A percentile compares a stretch with the other conserved stretches of the same genome.
These are phyloP conservation scores for Colletotrichum eleusines DNA, from an alignment of 2,329 filamentous ascomycete genomes.

Conservation along the genomic window DNA sequence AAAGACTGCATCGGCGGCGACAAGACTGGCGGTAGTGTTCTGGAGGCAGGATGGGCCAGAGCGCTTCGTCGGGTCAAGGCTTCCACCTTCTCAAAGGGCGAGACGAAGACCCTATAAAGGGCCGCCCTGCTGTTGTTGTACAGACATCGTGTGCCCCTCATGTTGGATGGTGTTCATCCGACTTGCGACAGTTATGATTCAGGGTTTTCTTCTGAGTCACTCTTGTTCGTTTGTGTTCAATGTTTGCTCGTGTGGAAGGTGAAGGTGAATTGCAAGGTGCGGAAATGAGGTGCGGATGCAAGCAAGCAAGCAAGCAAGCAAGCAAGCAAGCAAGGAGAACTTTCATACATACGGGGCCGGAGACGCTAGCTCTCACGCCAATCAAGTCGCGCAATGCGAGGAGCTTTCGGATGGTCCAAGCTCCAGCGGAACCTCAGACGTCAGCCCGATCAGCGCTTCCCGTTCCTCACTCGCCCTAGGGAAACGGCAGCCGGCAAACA, in stretches of 20 bases:
- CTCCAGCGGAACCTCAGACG: slow-evolving; percentile 23
- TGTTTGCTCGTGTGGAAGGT: not conserved
- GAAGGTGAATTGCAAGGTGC: not conserved
- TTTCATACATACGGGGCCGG: slow-evolving; percentile 1
- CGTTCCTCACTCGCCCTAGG: slow-evolving; percentile 1
- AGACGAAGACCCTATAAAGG: slow-evolving; percentile 61
- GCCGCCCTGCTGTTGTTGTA: slow-evolving; percentile 59
- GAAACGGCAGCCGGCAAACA: not conserved
- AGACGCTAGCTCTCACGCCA: slow-evolving; percentile 18
- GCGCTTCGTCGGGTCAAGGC: slow-evolving; percentile 45
- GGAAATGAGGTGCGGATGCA: slow-evolving; percentile 3
- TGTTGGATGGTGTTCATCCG: slow-evolving; percentile 52
- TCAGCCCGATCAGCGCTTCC: not conserved
- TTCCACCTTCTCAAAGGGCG: slow-evolving; percentile 49
- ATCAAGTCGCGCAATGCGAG: slow-evolving; percentile 27
- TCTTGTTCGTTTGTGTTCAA: not conserved
- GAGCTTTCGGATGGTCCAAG: slow-evolving; percentile 39
- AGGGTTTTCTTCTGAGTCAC: not conserved
- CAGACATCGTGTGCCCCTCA: slow-evolving; percentile 55
- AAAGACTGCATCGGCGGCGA: slow-evolving; percentile 10
- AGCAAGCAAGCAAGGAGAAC: not conserved
- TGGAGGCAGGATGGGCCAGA: slow-evolving; percentile 13
- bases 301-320: not conserved
- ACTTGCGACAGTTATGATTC: not conserved
- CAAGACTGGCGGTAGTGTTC: slow-evolving; percentile 6